phyloP scores from a whole-genome alignment of 1,284 basidiomycete species.

The Rhodotorula sp. region DNA sequence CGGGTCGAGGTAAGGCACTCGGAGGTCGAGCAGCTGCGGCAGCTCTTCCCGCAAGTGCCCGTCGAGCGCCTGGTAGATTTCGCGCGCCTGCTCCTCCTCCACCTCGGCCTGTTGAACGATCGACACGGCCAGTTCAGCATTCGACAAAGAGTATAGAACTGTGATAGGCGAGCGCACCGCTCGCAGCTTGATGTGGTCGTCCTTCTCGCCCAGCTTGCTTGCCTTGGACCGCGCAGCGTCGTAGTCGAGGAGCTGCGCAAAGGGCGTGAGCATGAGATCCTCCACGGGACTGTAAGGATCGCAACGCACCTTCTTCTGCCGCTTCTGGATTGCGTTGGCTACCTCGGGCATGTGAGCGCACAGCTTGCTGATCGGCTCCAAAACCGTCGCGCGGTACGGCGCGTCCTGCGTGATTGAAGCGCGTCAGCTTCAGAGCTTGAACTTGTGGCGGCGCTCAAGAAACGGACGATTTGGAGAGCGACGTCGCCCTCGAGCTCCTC shows the following conservation, averaged over 20 bases:
- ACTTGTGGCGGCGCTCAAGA: neutral
- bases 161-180: conserved; percentile 57
- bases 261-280: neutral
- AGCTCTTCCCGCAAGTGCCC: conserved; percentile 87
- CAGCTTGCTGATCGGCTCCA: conserved; percentile 95
- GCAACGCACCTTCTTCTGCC: conserved; percentile 83
- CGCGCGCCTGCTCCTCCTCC: conserved; percentile 89
- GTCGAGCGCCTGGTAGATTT: conserved; percentile 91
- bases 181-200: conserved; percentile 88
- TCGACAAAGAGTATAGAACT: too few species aligned
- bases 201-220: conserved; percentile 89
- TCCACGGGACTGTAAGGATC: neutral
- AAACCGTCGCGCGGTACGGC: conserved; percentile 89
- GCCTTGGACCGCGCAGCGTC: conserved; percentile 86
- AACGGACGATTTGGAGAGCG: conserved; percentile 19
- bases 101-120: conserved; percentile 74
- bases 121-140: neutral
- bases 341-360: conserved; percentile 91
- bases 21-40: conserved; percentile 87
- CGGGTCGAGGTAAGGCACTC: conserved; percentile 96
- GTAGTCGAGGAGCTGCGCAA: conserved; percentile 83
- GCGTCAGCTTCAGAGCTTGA: neutral
- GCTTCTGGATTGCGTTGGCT: conserved; percentile 90
- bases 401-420: conserved; percentile 65
- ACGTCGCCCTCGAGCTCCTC: conserved; percentile 77